A percentile compares a stretch with the other conserved stretches of the same genome.
Conservation (phyloP, 148 eudicot species). For the Nepenthes mirabilis region DNA sequence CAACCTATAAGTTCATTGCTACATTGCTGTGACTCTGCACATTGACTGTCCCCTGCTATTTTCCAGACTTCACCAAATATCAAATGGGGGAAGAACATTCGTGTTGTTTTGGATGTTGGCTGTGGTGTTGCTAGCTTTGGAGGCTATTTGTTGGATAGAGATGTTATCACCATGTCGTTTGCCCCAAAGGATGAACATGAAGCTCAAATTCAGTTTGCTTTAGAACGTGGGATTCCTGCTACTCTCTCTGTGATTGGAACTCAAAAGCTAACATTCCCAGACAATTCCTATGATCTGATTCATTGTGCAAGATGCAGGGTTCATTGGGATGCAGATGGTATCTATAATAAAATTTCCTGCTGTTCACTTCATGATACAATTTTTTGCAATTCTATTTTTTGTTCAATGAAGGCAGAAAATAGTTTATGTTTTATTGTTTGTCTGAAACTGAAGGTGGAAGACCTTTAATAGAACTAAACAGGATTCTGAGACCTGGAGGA, state of each 20-base stretch:
- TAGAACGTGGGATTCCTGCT: constrained; percentile 96
- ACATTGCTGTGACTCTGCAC: constrained; percentile 3
- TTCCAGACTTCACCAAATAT: constrained; percentile 58
- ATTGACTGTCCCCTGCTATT: background rate
- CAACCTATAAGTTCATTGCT: background rate
- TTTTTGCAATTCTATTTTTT: background rate
- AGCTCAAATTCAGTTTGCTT: constrained; percentile 99
- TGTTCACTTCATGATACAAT: background rate
- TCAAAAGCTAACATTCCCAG: constrained; percentile 90
- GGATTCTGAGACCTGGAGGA: constrained; percentile 92
- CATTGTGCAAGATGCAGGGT: constrained; percentile 99
- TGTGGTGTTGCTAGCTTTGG: constrained; percentile 99
- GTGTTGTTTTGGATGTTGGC: constrained; percentile 94
- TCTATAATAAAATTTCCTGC: constrained; percentile 1
- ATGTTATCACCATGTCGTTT: constrained; percentile 91
- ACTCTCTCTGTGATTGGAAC: constrained; percentile 89
- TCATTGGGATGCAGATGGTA: constrained; percentile 97
- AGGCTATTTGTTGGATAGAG: constrained; percentile 76
- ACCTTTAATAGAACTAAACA: constrained; percentile 84
- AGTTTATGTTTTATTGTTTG: background rate
- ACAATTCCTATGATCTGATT: constrained; percentile 73
- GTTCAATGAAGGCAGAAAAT: background rate
- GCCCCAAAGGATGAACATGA: constrained; percentile 98
- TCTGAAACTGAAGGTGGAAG: constrained; percentile 54
- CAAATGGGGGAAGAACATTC: constrained; percentile 74